Evolutionary conservation across 768 basidiomycete genomes (phyloP).

Genomic region (Leccinum arenicola): DNA sequence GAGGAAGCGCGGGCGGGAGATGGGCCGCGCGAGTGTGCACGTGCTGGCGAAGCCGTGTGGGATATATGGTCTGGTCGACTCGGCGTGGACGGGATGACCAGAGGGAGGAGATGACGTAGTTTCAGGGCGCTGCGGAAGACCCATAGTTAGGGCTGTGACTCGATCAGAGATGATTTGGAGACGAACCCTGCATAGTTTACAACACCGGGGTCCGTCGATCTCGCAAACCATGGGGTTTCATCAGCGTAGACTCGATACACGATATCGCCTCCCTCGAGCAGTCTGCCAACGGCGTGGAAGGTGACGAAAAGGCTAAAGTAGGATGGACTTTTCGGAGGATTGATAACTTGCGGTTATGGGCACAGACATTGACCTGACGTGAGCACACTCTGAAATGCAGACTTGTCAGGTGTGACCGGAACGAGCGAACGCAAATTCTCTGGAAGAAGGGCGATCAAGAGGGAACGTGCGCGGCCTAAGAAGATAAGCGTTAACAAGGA

Average conservation of each 20-base stretch:
- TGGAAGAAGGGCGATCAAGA: conserved; percentile 62
- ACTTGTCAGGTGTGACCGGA: conserved; percentile 30
- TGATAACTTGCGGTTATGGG: conserved; percentile 84
- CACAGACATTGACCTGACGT: conserved; percentile 76
- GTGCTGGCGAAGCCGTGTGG: conserved; percentile 23
- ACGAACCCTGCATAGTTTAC: conserved; percentile 79
- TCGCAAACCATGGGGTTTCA: conserved; percentile 85
- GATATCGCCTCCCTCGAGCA: conserved; percentile 70
- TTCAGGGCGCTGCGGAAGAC: conserved; percentile 63
- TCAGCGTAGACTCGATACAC: conserved; percentile 73
- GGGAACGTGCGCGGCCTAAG: conserved; percentile 61
- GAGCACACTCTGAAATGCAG: conserved; percentile 49
- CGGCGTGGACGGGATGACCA: conserved; percentile 50
- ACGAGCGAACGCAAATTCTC: conserved; percentile 44
- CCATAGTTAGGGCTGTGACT: not conserved
- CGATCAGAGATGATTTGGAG: too few relatives aligned
- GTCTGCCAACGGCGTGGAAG: conserved; percentile 35
- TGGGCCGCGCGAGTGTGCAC: conserved; percentile 15
- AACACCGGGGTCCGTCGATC: conserved; percentile 80
- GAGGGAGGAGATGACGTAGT: conserved; percentile 73
- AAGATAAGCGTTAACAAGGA: conserved; percentile 2
- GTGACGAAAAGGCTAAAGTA: conserved; percentile 46
- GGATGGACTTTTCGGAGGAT: conserved; percentile 85
- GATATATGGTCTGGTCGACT: conserved; percentile 27
- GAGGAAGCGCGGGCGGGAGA: conserved; percentile 23